These are phyloP conservation scores for Erythrobasidium yunnanense DNA, from an alignment of 768 basidiomycete genomes.

Conservation along the genomic window DNA sequence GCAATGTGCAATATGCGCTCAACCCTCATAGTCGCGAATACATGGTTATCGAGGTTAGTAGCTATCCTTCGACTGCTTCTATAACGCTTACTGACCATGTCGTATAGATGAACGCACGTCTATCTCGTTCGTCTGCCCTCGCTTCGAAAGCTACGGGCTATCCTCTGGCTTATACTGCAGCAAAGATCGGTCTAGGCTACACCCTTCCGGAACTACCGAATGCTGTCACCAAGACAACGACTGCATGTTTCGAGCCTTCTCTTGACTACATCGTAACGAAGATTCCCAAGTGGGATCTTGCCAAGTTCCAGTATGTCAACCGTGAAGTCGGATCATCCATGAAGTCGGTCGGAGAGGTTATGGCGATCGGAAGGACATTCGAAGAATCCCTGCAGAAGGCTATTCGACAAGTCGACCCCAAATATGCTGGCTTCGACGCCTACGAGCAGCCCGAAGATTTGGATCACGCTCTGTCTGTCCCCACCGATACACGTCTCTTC, in stretches of 20 bases:
- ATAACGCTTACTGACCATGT: conserved; percentile 45
- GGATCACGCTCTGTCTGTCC: conserved; percentile 62
- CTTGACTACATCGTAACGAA: conserved; percentile 99
- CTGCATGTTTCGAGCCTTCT: conserved; percentile 97
- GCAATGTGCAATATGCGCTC: conserved; percentile 96
- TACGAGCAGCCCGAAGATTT: conserved; percentile 78
- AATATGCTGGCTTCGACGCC: conserved; percentile 94
- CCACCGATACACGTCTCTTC: conserved; percentile 92
- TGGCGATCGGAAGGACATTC: conserved; percentile 98
- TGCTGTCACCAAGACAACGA: conserved; percentile 97
- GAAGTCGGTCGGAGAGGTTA: conserved; percentile 99
- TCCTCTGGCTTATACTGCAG: conserved; percentile 96
- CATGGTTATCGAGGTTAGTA: conserved; percentile 85
- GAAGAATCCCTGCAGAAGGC: conserved; percentile 98
- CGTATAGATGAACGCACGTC: conserved; percentile 35
- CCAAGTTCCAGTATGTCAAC: conserved; percentile 91
- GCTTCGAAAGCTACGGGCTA: conserved; percentile 99
- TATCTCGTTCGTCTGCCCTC: conserved; percentile 55
- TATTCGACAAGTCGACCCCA: conserved; percentile 90
- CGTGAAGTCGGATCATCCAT: conserved; percentile 91
- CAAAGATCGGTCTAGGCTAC: conserved; percentile 94
- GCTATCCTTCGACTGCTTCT: background rate
- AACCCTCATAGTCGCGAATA: conserved; percentile 87
- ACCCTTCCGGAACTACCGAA: conserved; percentile 96
- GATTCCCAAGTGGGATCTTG: conserved; percentile 98